Percentiles rank a stretch among this genome's conserved stretches.
These are phyloP conservation scores for Eremothecium cymbalariae DNA, from an alignment of 1,139 yeast genomes.

Conservation along the genomic window DNA sequence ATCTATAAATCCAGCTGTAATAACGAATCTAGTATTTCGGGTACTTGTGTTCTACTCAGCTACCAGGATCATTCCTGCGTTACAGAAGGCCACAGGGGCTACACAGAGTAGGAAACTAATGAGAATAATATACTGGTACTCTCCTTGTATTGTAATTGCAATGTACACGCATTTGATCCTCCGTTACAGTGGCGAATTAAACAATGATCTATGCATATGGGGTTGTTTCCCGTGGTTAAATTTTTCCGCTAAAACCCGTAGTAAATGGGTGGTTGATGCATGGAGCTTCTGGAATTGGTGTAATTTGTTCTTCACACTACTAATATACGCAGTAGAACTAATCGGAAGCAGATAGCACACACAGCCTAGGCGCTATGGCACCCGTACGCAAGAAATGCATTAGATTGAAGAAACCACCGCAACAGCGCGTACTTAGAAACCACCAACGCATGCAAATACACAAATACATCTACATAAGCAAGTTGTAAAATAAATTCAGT, in stretches of 20 bases:
- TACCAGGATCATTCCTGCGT: constrained; percentile 82
- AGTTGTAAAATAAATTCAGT: constrained; percentile 4
- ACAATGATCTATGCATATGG: constrained; percentile 50
- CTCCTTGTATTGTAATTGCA: constrained; percentile 89
- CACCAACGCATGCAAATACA: no score
- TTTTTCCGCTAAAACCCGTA: constrained; percentile 8
- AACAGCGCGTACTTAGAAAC: no score
- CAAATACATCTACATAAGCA: no score
- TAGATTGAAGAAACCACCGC: no score
- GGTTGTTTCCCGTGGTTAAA: constrained; percentile 35
- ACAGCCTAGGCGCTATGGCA: no score
- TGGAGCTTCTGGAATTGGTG: constrained; percentile 98
- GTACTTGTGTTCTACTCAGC: constrained; percentile 87
- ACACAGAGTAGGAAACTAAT: constrained; percentile 37
- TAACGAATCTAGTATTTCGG: constrained; percentile 75
- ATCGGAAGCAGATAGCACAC: constrained; percentile 29
- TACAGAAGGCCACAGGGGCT: constrained; percentile 36
- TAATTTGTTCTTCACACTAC: constrained; percentile 70
- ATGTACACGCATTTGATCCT: constrained; percentile 90
- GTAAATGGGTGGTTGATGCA: constrained; percentile 49
- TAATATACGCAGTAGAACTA: constrained; percentile 74
- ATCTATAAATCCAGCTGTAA: constrained; percentile 73
- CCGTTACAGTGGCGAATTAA: constrained; percentile 77
- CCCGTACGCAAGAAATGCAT: no score
- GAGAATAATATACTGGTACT: constrained; percentile 69